phyloP scores from a whole-genome alignment of 2,329 filamentous ascomycete species.

The Rhinocladiella mackenziei region DNA sequence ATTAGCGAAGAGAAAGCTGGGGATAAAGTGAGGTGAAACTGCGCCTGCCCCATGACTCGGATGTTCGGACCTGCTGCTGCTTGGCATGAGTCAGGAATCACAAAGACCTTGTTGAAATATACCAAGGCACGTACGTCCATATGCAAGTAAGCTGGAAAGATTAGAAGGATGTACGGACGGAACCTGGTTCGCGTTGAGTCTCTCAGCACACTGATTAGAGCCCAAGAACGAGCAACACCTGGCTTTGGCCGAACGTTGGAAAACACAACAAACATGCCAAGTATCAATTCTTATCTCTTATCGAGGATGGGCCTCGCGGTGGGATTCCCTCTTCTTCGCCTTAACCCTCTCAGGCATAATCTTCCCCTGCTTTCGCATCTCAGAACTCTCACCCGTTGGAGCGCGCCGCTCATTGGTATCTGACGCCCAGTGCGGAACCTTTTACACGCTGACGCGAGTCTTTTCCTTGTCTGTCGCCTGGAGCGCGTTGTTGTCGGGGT shows the following conservation, averaged over 20 bases:
- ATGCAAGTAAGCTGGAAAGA: too few species aligned
- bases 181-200: too few species aligned
- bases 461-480: not conserved
- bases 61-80: not conserved
- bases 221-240: not conserved
- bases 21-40: not conserved
- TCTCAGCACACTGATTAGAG: too few species aligned
- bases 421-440: slow-evolving; percentile 3
- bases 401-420: not conserved
- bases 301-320: slow-evolving; percentile 15
- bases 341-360: slow-evolving; percentile 21
- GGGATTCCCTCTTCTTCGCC: slow-evolving; percentile 8
- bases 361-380: slow-evolving; percentile 8
- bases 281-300: slow-evolving; percentile 12
- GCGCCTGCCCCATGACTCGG: not conserved
- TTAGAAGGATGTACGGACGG: too few species aligned
- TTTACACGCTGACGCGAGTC: slow-evolving; percentile 9
- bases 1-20: not conserved
- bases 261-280: slow-evolving; percentile 14
- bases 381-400: not conserved
- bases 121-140: too few species aligned
- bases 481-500: slow-evolving; percentile 13
- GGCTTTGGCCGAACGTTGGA: not conserved
- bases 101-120: not conserved
- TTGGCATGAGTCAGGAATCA: not conserved